Base-by-base conservation (phyloP, 192 early-diverging fungal species). In the Podila epicladia region DNA sequence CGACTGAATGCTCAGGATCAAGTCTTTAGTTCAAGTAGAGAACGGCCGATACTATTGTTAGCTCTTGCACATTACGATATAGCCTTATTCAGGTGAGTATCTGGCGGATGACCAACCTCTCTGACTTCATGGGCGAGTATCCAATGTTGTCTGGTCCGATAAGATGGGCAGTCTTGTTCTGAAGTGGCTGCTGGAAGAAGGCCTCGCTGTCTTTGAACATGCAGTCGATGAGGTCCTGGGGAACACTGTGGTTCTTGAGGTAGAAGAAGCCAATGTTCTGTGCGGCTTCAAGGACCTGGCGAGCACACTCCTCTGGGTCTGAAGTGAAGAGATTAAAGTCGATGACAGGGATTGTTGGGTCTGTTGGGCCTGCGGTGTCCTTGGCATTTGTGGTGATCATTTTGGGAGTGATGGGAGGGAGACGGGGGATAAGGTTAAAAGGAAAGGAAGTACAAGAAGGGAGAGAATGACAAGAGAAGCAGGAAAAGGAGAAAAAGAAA, bases 261-360 rank as follows among this genome's bases (percentile, higher is more conserved):
- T 88, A 91, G 68, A 92, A 87, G 71, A 92, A 92, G 17, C 89
- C 90, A 58, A 88, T 84, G 8, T 82, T 74, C 35, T 71, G 75
- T 50, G 76, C 82, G 19, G 91, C 91, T 17, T 84, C 80, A 38
- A 77, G 51, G 12, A 92, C 72, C 48, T 88, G 66, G 33, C 83
- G 71, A 4, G 85, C 84, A 45, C 87, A 85, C 49, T 73, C 75
- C 2, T 64, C 26, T 19, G 82, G 83, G 58, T 90, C 78, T 0
- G 72, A 82, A 28, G 74, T 62, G 67, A 91, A 91, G 32, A 76
- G 38, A 26, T 79, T 64, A 64, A 93, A 92, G 69, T 93, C 92
- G 65, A 93, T 83, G 17, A 92, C 70, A 13, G 92, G 92, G 68
- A 93, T 92, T 15, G 71, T 59, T 45, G 41, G 12, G 41, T 15